These are phyloP conservation scores for Metschnikowia drakensbergensis DNA, from an alignment of 805 yeast genomes.

Conservation along the genomic window DNA sequence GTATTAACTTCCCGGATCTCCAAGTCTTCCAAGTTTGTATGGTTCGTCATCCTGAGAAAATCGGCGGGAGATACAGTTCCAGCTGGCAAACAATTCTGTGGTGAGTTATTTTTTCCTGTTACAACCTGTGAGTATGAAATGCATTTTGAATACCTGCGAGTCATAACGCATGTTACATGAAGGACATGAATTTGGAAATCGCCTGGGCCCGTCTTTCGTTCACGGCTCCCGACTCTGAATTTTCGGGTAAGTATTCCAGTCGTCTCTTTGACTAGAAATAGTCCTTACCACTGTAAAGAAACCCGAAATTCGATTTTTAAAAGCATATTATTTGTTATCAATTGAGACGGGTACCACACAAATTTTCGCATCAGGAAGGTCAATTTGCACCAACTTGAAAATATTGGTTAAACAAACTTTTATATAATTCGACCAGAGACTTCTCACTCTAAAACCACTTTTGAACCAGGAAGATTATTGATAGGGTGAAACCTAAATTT, in stretches of 20 bases:
- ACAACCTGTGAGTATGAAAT: neutral
- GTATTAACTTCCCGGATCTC: conserved; percentile 24
- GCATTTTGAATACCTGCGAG: conserved; percentile 1
- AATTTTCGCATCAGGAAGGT: no score
- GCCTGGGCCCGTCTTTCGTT: neutral
- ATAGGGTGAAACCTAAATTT: neutral
- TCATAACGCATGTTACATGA: neutral
- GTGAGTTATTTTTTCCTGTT: neutral
- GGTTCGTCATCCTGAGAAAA: neutral
- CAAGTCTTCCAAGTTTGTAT: conserved; percentile 4
- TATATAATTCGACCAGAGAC: no score
- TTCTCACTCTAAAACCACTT: no score
- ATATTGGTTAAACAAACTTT: no score
- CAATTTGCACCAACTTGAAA: no score
- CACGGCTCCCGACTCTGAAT: neutral
- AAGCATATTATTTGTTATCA: no score
- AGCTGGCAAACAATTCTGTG: neutral
- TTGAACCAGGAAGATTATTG: no score
- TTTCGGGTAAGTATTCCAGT: no score
- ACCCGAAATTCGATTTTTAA: no score
- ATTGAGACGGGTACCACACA: no score
- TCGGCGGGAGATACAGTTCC: neutral
- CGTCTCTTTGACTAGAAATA: no score
- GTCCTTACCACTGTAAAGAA: no score
- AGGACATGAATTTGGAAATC: neutral